Percentiles rank a stretch among this genome's conserved stretches.
phyloP scores from a whole-genome alignment of 2,329 filamentous ascomycete genomes.

The Penicillium sp. region DNA sequence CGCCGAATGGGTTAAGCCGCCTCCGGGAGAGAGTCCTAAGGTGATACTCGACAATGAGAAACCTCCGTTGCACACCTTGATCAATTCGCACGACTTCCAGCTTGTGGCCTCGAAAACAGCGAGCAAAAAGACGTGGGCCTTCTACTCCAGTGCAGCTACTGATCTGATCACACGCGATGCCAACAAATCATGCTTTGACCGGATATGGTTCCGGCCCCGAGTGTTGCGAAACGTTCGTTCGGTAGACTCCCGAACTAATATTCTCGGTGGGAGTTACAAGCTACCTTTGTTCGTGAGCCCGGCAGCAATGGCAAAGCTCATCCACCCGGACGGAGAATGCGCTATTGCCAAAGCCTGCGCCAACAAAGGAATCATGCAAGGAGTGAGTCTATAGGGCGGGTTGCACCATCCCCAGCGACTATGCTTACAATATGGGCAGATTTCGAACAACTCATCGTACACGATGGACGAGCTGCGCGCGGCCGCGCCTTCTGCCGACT shows the following conservation, averaged over 20 bases:
- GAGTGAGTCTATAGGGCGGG: conserved; percentile 33
- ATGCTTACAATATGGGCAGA: conserved; percentile 24
- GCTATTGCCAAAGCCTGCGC: conserved; percentile 54
- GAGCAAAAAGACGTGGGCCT: conserved; percentile 64
- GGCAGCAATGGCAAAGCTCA: conserved; percentile 60
- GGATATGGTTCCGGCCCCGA: conserved; percentile 58
- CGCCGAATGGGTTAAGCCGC: conserved; percentile 47
- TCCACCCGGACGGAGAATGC: conserved; percentile 62
- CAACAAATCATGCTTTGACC: conserved; percentile 54
- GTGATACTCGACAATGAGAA: conserved; percentile 38
- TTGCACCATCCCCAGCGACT: neutral
- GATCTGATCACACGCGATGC: conserved; percentile 55
- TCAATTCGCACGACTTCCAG: conserved; percentile 61
- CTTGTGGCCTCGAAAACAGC: conserved; percentile 53
- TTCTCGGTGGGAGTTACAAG: conserved; percentile 52
- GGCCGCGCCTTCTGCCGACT: conserved; percentile 41
- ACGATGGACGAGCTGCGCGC: conserved; percentile 53
- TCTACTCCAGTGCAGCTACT: conserved; percentile 64
- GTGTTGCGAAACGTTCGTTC: conserved; percentile 55
- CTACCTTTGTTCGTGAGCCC: conserved; percentile 63
- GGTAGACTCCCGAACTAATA: conserved; percentile 51
- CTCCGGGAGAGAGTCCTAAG: conserved; percentile 32
- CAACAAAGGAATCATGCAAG: conserved; percentile 54
- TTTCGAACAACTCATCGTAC: conserved; percentile 61
- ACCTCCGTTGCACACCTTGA: conserved; percentile 52